Conservation (phyloP, 1,284 basidiomycete species). For the Tremellales sp. region DNA sequence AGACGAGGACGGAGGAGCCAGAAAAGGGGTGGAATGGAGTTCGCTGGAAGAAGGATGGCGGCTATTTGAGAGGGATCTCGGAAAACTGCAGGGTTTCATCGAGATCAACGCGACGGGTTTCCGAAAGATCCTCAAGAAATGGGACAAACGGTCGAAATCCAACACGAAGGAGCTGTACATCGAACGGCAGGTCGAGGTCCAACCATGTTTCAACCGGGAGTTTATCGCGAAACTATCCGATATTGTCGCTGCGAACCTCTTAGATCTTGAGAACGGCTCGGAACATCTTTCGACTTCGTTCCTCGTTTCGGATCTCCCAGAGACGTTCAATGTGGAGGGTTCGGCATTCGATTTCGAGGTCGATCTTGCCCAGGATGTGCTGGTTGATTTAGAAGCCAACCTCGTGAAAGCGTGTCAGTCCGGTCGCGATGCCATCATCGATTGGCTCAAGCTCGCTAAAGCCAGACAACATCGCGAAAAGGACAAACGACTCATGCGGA, state of each 20-base stretch:
- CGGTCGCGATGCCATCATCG: slow-evolving; percentile 57
- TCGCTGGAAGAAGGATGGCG: slow-evolving; percentile 95
- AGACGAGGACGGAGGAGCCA: slow-evolving; percentile 51
- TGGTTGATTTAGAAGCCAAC: slow-evolving; percentile 82
- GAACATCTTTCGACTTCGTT: slow-evolving; percentile 61
- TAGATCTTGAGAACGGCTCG: slow-evolving; percentile 81
- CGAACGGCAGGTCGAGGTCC: slow-evolving; percentile 94
- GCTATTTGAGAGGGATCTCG: slow-evolving; percentile 90
- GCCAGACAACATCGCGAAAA: slow-evolving; percentile 51
- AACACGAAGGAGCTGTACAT: slow-evolving; percentile 96
- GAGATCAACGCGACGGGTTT: slow-evolving; percentile 98
- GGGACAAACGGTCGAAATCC: slow-evolving; percentile 93
- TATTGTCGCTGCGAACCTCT: slow-evolving; percentile 85
- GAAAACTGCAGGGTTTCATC: slow-evolving; percentile 94
- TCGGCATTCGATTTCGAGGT: slow-evolving; percentile 67
- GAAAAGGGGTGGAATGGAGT: slow-evolving; percentile 72
- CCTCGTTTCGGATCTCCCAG: slow-evolving; percentile 48
- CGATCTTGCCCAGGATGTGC: slow-evolving; percentile 58
- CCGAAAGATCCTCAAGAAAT: slow-evolving; percentile 97
- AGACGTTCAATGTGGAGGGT: slow-evolving; percentile 44
- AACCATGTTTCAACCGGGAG: slow-evolving; percentile 96
- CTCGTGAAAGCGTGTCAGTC: slow-evolving; percentile 68
- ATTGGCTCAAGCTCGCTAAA: slow-evolving; percentile 65
- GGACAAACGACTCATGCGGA: slow-evolving; percentile 58
- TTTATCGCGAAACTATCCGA: slow-evolving; percentile 95